Percentiles rank a stretch among this genome's conserved stretches.
Evolutionary conservation across 495 filamentous ascomycete genomes (phyloP).

Genomic region (Hyphodiscus hymeniophilus): DNA sequence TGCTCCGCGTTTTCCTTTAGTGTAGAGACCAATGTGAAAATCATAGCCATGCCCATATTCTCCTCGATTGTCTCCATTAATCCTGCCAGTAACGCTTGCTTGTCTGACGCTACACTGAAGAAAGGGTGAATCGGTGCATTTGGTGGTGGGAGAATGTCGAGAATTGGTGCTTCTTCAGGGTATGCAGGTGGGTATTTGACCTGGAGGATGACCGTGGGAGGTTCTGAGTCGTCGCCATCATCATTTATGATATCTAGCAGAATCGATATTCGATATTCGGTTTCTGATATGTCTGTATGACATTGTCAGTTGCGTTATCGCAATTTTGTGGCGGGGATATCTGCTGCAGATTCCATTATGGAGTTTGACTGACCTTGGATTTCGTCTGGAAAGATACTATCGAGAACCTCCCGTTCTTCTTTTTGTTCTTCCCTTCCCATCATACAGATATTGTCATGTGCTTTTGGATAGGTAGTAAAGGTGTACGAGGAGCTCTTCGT

Average conservation of each 20-base stretch:
- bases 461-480: background rate
- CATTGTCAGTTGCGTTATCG: background rate
- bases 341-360: background rate
- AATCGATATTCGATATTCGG: slow-evolving; percentile 76
- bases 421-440: slow-evolving; percentile 94
- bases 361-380: slow-evolving; percentile 59
- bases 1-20: slow-evolving; percentile 84
- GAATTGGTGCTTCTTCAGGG: slow-evolving; percentile 72
- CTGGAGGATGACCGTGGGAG: slow-evolving; percentile 64
- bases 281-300: slow-evolving; percentile 69
- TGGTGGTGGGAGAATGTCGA: slow-evolving; percentile 65
- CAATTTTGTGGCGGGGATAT: too few relatives aligned
- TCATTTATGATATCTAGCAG: slow-evolving; percentile 57
- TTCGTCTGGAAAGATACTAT: slow-evolving; percentile 97
- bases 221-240: slow-evolving; percentile 46
- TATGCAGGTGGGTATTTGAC: slow-evolving; percentile 82
- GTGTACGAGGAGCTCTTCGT: background rate
- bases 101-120: slow-evolving; percentile 53
- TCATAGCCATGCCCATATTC: slow-evolving; percentile 96
- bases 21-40: slow-evolving; percentile 80
- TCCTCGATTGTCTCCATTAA: slow-evolving; percentile 70
- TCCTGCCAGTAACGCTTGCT: slow-evolving; percentile 55
- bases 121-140: slow-evolving; percentile 59
- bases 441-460: slow-evolving; percentile 17
- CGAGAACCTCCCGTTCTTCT: slow-evolving; percentile 94